Evolutionary conservation across 306 rosid species (phyloP), one percentile per base, ranked within the genome.

Genomic region (Cicer arietinum): DNA sequence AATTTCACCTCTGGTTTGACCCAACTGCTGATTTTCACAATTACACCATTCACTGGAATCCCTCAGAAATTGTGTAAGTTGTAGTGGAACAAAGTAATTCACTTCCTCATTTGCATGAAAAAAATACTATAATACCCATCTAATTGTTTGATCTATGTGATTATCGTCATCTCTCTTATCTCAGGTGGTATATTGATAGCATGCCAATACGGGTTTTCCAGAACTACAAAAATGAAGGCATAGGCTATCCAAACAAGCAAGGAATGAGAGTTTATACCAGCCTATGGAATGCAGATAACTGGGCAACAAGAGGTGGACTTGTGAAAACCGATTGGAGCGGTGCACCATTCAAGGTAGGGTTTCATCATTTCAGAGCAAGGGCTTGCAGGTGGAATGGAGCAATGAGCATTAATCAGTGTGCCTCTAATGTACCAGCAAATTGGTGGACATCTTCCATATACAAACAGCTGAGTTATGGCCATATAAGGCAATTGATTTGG

Each of bases 251-350:
- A 47, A 89, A 70, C 83, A 75, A 86, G 77, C 91, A 90, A 75
- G 98, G 95, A 63, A 89, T 90, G 94, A 83, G 69, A 67, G 92
- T 82, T 64, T 79, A 87, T 78, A 64, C 92, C 71, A 92, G 90
- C 80, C 75, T 92, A 72, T 92, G 93, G 96, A 84, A 92, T 43
- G 94, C 88, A 6, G 94, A 90, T 59, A 70, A 89, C 80, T 90
- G 96, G 98, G 94, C 92, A 80, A 92, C 94, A 1, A 83, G 90
- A 85, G 96, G 96, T 0, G 94, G 96, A 43, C 86, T 83, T 7
- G 85, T 62, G 8, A 87, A 92, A 84, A 89, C 82, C 4, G 66
- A 90, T 79, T 88, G 94, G 96, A 70, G 47, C 0, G 5, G 25
- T 9, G 84, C 96, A 7, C 96, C 94, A 14, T 92, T 90, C 84